Percentiles rank a stretch among this genome's conserved stretches.
phyloP scores from a whole-genome alignment of 2,329 filamentous ascomycete species.

The Fusarium brevicatenulatum region DNA sequence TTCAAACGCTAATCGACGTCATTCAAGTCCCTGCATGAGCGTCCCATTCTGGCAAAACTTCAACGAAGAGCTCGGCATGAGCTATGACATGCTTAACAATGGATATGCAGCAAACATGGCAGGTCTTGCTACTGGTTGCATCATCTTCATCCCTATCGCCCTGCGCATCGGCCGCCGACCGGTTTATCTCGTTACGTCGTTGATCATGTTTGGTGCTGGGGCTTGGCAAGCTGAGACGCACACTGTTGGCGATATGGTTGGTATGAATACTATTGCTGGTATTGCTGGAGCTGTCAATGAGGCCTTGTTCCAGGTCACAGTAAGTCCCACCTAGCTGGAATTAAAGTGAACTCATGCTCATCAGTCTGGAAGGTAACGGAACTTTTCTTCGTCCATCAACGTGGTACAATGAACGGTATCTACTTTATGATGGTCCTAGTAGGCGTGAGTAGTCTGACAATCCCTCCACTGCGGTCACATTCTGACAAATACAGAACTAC shows the following conservation, averaged over 20 bases:
- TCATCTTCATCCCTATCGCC: conserved; percentile 49
- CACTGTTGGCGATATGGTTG: conserved; percentile 34
- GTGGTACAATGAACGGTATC: conserved; percentile 45
- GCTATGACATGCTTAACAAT: conserved; percentile 39
- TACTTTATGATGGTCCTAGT: conserved; percentile 32
- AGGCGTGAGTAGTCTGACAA: neutral
- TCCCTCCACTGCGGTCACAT: fast-evolving
- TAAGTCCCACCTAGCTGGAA: neutral
- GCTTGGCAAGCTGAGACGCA: conserved; percentile 42
- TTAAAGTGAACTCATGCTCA: too few relatives aligned
- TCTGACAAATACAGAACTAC: conserved; percentile 14
- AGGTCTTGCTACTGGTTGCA: conserved; percentile 45
- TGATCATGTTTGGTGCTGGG: conserved; percentile 33
- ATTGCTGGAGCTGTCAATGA: conserved; percentile 52
- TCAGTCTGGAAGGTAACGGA: conserved; percentile 26
- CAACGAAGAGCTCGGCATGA: conserved; percentile 33
- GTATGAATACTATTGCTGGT: conserved; percentile 44
- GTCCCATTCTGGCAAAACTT: conserved; percentile 34
- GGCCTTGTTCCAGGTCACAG: conserved; percentile 51
- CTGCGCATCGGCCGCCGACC: conserved; percentile 47
- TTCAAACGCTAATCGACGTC: neutral
- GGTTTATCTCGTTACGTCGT: conserved; percentile 42
- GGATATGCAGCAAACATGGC: conserved; percentile 44
- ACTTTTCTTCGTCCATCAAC: conserved; percentile 47
- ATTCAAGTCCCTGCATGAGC: conserved; percentile 25